Conservation (phyloP, 2,329 filamentous ascomycete species). For the Fusarium anthophilum region DNA sequence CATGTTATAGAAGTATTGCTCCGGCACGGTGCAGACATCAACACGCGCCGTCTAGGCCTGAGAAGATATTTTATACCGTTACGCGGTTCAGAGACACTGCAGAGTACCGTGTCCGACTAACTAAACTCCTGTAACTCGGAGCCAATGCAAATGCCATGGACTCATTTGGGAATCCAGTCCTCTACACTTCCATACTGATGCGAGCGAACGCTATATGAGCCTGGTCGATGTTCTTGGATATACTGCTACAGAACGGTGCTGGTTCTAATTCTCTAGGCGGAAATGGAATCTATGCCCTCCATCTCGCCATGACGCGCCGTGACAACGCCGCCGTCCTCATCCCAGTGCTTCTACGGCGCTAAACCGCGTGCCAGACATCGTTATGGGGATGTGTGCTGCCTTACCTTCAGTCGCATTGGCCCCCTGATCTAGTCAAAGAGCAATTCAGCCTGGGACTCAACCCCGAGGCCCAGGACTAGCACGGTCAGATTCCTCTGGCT, state of each 20-base stretch:
- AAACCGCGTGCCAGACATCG: background rate
- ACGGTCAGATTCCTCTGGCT: accelerated
- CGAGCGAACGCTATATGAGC: too few species aligned
- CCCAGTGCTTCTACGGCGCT: background rate
- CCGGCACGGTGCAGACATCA: accelerated
- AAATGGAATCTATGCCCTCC: accelerated
- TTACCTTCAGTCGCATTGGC: background rate
- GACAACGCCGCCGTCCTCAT: too few species aligned
- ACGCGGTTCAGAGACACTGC: background rate
- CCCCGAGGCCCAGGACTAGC: accelerated
- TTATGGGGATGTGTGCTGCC: accelerated
- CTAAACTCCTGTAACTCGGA: background rate
- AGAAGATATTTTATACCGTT: background rate
- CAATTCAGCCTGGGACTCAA: accelerated
- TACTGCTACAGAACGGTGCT: too few species aligned
- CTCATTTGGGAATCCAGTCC: too few species aligned
- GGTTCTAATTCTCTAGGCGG: too few species aligned
- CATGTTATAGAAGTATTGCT: background rate
- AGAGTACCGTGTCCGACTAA: accelerated
- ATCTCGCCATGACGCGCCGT: too few species aligned
- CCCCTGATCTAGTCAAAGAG: accelerated
- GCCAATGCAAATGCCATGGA: too few species aligned
- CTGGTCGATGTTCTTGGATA: too few species aligned
- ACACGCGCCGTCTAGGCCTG: accelerated
- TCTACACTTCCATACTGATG: too few species aligned